Evolutionary conservation across 768 basidiomycete genomes (phyloP).

Genomic region (Austroboletus festivus): DNA sequence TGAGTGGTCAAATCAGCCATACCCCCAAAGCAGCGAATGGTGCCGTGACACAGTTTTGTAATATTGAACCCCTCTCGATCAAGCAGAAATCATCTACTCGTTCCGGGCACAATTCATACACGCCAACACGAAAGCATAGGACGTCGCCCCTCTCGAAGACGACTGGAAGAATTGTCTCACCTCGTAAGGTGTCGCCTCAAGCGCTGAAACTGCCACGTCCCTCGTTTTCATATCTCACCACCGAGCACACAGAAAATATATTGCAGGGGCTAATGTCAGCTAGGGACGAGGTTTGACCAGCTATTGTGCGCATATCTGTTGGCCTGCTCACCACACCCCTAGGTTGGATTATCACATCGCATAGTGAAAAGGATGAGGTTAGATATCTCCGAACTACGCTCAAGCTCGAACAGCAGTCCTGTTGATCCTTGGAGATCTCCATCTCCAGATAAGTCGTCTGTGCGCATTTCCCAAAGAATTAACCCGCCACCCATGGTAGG

Average conservation of each 20-base stretch:
- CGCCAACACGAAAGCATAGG: conserved; percentile 38
- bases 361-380: conserved; percentile 73
- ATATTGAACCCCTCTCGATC: conserved; percentile 76
- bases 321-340: conserved; percentile 1
- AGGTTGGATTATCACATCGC: conserved; percentile 72
- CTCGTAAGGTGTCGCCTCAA: conserved; percentile 56
- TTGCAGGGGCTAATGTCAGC: conserved; percentile 50
- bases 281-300: conserved; percentile 56
- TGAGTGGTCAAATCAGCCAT: conserved; percentile 48
- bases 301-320: background rate
- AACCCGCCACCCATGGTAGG: conserved; percentile 43
- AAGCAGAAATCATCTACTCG: conserved; percentile 78
- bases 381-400: conserved; percentile 51
- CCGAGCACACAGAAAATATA: conserved; percentile 44
- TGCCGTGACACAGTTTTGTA: conserved; percentile 36
- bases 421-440: conserved; percentile 44
- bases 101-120: conserved; percentile 36
- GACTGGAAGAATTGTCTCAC: conserved; percentile 43
- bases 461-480: conserved; percentile 45
- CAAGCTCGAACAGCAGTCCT: conserved; percentile 15
- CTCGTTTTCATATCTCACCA: conserved; percentile 23
- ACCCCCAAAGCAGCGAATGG: conserved; percentile 45
- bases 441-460: conserved; percentile 54
- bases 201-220: conserved; percentile 34
- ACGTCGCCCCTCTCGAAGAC: conserved; percentile 52